Evolutionary conservation across 2,329 filamentous ascomycete genomes (phyloP), one percentile per base, ranked within the genome.

Genomic region (Didymella exigua): DNA sequence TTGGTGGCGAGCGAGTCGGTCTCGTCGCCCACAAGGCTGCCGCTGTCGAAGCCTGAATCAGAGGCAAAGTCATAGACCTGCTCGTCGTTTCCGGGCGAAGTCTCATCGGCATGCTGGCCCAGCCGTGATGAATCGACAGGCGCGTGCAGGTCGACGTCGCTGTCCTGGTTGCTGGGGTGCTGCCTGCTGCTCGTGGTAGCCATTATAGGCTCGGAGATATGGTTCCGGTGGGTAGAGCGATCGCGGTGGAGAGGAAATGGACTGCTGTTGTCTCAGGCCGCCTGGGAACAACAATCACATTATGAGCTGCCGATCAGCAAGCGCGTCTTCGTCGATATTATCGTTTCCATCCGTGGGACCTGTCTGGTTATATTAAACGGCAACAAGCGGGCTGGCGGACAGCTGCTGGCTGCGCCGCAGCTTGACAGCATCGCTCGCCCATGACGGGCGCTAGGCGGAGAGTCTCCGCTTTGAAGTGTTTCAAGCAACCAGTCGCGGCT

Each of bases 11-110:
- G 63, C 21, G 71, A 72, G 52, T 74, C 66, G 6, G 71, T 74
- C 54, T 73, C 72, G 48, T 71, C 71, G 29, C 65, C 71, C 11
- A 75, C 56, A 19, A 74, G 61, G 36, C 68, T 72, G 37, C 70
- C 72, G 56, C 66, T 71, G 60, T 75, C 72, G 57, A 74, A 72
- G 45, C 66, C 73, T 2, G 71, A 74, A 56, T 75, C 73, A 7
- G 68, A 70, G 10, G 55, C 61, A 21, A 55, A 59, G 45, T 63
- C 67, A 29, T 57, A 41, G 10, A 41, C 27, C n/a, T 56, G 56
- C 13, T 56, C 42, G 3, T 43, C 41, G 36, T 13, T 56, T 50
- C 3, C 55, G 44, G 11, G 41, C 5, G 33, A 11, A n/a, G 34
- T 9, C 4, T 45, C 40, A 18, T 38, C 45, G 31, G 30, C 18